Evolutionary conservation across 2,329 filamentous ascomycete genomes (phyloP).

Genomic region (Phoma sp.): DNA sequence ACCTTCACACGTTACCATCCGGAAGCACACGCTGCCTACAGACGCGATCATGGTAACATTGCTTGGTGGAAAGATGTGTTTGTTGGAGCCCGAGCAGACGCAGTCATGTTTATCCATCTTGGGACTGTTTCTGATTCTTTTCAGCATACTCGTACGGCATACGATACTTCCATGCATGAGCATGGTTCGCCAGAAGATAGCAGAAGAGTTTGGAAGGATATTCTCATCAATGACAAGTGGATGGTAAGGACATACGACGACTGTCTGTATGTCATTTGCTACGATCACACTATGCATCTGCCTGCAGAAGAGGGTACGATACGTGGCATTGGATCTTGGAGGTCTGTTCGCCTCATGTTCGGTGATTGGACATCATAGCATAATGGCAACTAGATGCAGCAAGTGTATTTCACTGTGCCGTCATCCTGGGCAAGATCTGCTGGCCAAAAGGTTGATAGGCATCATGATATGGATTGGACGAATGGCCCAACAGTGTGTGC

Average conservation of each 20-base stretch:
- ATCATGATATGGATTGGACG: no score
- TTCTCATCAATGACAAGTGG: conserved; percentile 8
- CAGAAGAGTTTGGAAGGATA: not conserved
- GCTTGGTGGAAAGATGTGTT: conserved; percentile 29
- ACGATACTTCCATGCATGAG: not conserved
- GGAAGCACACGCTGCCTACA: not conserved
- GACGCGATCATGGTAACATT: not conserved
- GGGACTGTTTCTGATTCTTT: not conserved
- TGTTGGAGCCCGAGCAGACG: not conserved
- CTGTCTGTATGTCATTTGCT: conserved; percentile 7
- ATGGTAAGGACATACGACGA: not conserved
- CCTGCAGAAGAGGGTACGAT: conserved; percentile 1
- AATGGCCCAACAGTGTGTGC: no score
- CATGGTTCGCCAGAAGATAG: no score
- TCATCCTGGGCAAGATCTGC: no score
- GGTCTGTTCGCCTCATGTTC: not conserved
- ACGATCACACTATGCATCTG: conserved; percentile 10
- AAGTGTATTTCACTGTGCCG: not conserved
- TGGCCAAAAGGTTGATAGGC: no score
- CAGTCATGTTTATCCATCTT: not conserved
- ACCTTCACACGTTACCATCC: conserved; percentile 6
- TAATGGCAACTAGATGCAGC: not conserved
- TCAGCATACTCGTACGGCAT: not conserved
- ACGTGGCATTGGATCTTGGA: conserved; percentile 1
- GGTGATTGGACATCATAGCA: not conserved